Evolutionary conservation across 169 alveolate species (phyloP).

Genomic region (Eimeria tenella): DNA sequence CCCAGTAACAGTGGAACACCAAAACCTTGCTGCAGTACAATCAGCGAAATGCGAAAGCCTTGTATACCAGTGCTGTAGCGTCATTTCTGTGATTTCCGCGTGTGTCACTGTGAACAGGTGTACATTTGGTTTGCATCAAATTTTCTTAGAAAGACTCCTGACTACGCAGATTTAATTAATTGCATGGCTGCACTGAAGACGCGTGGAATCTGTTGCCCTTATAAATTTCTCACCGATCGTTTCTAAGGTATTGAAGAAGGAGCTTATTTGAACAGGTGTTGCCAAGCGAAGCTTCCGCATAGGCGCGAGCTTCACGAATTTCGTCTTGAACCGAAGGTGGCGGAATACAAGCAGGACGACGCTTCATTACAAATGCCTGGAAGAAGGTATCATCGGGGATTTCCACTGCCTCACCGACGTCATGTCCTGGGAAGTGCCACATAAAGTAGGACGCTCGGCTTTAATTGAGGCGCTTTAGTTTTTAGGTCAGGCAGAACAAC

Average conservation of each 20-base stretch:
- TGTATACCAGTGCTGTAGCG: too few species aligned
- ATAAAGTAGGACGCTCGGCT: too few species aligned
- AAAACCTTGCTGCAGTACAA: conserved; percentile 84
- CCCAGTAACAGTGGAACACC: conserved; percentile 88
- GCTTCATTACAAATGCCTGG: conserved; percentile 23
- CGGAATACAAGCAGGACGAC: not conserved
- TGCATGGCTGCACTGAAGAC: not conserved
- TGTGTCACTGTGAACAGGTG: too few species aligned
- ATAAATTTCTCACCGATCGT: conserved; percentile 29
- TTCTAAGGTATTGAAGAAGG: conserved; percentile 28
- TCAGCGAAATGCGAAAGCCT: too few species aligned
- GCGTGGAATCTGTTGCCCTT: not conserved
- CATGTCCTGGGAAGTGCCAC: conserved; percentile 24
- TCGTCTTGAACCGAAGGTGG: conserved; percentile 11
- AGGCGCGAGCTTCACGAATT: conserved; percentile 19
- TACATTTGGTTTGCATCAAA: too few species aligned
- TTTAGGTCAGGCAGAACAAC: too few species aligned
- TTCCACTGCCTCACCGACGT: conserved; percentile 39
- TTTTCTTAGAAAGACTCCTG: too few species aligned
- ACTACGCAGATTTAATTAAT: too few species aligned
- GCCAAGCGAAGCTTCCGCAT: conserved; percentile 52
- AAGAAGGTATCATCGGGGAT: conserved; percentile 33
- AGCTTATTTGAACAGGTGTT: conserved; percentile 31
- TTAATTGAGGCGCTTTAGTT: too few species aligned
- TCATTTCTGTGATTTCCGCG: too few species aligned